Evolutionary conservation across 805 yeast genomes (phyloP).

Genomic region (Cyberlindnera maritima): DNA sequence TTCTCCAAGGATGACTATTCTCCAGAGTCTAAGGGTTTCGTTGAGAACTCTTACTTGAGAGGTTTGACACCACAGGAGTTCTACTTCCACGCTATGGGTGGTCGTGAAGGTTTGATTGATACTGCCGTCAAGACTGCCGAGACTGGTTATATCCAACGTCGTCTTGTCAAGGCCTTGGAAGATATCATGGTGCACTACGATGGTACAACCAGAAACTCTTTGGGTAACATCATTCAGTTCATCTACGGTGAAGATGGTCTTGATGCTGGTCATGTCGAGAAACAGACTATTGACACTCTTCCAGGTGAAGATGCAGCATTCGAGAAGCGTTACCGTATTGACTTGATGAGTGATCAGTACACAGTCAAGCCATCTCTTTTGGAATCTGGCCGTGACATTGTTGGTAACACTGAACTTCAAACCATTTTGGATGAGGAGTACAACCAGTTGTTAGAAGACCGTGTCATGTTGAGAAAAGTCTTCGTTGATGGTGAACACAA

Average conservation of each 20-base stretch:
- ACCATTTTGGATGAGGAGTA: conserved; percentile 79
- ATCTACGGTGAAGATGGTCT: conserved; percentile 98
- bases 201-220: conserved; percentile 95
- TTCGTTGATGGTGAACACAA: conserved; percentile 92
- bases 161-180: conserved; percentile 93
- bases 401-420: conserved; percentile 87
- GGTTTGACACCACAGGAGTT: conserved; percentile 99
- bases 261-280: conserved; percentile 97
- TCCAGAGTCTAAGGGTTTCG: conserved; percentile 97
- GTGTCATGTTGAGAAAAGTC: conserved; percentile 75
- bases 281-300: conserved; percentile 91
- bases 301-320: conserved; percentile 88
- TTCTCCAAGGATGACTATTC: conserved; percentile 98
- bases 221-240: conserved; percentile 95
- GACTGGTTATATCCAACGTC: conserved; percentile 97
- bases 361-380: conserved; percentile 68
- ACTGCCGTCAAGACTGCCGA: conserved; percentile 99
- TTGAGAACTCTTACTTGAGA: conserved; percentile 93
- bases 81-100: conserved; percentile 99
- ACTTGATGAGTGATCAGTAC: conserved; percentile 67
- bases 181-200: conserved; percentile 98
- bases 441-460: conserved; percentile 71
- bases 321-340: conserved; percentile 81
- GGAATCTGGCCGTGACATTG: conserved; percentile 87
- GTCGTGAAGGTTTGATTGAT: conserved; percentile 99